Conservation (phyloP, 768 basidiomycete genomes). For the Clitopilus hobsonii region DNA sequence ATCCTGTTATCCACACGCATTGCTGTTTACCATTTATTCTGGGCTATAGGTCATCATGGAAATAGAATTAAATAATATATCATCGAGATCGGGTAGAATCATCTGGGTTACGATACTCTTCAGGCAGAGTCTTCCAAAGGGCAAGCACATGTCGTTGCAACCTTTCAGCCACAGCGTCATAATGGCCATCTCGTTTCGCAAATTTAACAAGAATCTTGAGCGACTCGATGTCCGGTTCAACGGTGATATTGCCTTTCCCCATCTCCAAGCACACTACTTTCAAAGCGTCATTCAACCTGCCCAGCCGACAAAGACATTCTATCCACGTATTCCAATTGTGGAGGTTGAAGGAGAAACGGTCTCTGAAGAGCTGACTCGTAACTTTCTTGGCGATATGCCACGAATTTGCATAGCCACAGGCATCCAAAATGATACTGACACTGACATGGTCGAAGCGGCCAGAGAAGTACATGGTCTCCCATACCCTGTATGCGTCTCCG, state of each 20-base stretch:
- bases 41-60: constrained; percentile 21
- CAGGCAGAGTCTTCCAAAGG: constrained; percentile 27
- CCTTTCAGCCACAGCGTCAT: constrained; percentile 39
- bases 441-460: constrained; percentile 55
- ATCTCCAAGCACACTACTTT: constrained; percentile 63
- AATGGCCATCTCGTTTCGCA: constrained; percentile 36
- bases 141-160: constrained; percentile 37
- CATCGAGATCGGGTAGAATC: not conserved
- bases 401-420: constrained; percentile 64
- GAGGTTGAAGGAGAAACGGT: constrained; percentile 49
- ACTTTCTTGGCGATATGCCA: constrained; percentile 49
- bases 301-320: constrained; percentile 79
- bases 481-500: constrained; percentile 68
- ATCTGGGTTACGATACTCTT: constrained; percentile 15
- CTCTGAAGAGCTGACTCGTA: constrained; percentile 43
- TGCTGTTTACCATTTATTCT: not conserved
- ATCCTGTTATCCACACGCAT: constrained; percentile 17
- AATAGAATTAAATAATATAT: constrained; percentile 8
- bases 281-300: constrained; percentile 62
- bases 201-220: constrained; percentile 53
- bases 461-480: constrained; percentile 68
- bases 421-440: constrained; percentile 82
- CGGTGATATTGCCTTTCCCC: constrained; percentile 36
- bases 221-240: constrained; percentile 45
- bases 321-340: constrained; percentile 81